Conservation (phyloP, 176 grass and related monocot genomes). For the Lolium multiflorum region DNA sequence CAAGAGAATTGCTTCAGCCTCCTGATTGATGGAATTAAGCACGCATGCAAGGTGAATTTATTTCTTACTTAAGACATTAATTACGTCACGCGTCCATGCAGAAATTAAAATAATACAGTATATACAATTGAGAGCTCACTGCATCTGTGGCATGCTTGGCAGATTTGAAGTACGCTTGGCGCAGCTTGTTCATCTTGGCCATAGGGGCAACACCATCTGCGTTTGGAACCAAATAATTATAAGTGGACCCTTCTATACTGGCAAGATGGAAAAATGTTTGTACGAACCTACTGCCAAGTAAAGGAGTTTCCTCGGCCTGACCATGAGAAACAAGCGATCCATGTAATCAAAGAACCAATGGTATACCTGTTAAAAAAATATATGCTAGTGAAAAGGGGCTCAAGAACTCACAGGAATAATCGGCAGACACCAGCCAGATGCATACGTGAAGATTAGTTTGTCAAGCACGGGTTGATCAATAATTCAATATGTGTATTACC, state of each 20-base stretch:
- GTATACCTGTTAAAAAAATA: background rate
- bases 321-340: background rate
- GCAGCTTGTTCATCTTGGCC: conserved; percentile 5
- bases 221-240: background rate
- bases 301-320: background rate
- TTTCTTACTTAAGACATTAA: background rate
- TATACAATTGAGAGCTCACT: background rate
- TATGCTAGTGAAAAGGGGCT: background rate
- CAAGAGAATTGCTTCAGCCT: background rate
- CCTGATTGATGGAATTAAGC: background rate
- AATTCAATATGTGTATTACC: background rate
- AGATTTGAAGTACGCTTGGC: background rate
- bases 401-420: background rate
- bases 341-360: background rate
- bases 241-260: too few species aligned
- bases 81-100: background rate
- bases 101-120: background rate
- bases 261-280: background rate
- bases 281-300: conserved; percentile 4
- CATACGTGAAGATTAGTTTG: background rate
- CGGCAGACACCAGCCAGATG: background rate
- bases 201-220: background rate
- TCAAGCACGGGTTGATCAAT: background rate
- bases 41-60: background rate
- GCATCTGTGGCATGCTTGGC: background rate